phyloP scores from a whole-genome alignment of 2,329 filamentous ascomycete genomes.

The Pseudonectria buxi region DNA sequence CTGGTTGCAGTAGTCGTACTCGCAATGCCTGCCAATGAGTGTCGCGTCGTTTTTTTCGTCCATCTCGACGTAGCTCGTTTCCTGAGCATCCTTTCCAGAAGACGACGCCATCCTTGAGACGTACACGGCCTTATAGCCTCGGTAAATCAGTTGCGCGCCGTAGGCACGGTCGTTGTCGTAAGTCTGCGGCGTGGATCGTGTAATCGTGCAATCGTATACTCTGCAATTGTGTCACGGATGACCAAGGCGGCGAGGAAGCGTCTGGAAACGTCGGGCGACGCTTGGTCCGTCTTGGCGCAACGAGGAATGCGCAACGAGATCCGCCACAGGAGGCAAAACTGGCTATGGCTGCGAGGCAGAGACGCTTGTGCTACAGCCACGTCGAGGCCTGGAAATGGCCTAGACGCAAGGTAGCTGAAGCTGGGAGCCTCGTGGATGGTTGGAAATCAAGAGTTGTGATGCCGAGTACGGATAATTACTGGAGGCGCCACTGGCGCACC shows the following conservation, averaged over 20 bases:
- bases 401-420: too few relatives aligned
- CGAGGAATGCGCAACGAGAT: slow-evolving; percentile 3
- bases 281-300: slow-evolving; percentile 21
- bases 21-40: slow-evolving; percentile 84
- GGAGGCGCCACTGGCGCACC: too few relatives aligned
- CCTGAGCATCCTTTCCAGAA: slow-evolving; percentile 33
- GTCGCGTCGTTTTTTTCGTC: slow-evolving; percentile 66
- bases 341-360: background rate
- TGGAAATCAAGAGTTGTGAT: too few relatives aligned
- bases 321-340: too few relatives aligned
- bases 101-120: slow-evolving; percentile 47
- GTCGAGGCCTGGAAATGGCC: too few relatives aligned
- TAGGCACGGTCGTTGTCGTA: slow-evolving; percentile 25
- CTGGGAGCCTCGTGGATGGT: too few relatives aligned
- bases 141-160: slow-evolving; percentile 1
- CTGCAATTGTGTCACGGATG: slow-evolving; percentile 18
- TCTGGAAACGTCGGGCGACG: slow-evolving; percentile 26
- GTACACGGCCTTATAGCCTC: slow-evolving; percentile 3
- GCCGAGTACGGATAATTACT: too few relatives aligned
- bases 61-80: slow-evolving; percentile 64
- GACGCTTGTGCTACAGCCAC: too few relatives aligned
- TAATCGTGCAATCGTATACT: background rate
- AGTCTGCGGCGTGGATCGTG: slow-evolving; percentile 8
- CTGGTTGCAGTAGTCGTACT: slow-evolving; percentile 84
- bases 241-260: slow-evolving; percentile 23